Conservation (phyloP, 176 grass and related monocot species). For the Oryza longistaminata region DNA sequence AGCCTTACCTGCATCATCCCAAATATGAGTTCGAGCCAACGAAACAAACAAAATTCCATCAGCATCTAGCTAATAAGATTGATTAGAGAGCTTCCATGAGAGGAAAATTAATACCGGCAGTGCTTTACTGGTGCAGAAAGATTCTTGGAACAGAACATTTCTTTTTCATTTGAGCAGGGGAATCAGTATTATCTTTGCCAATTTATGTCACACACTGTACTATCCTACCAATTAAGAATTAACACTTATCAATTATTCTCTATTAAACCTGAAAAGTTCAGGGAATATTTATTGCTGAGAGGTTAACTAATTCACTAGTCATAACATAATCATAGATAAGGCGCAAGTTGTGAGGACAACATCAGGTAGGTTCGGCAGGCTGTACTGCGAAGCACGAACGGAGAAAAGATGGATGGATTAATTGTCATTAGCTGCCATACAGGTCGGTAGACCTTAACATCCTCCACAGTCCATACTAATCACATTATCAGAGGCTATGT, state of each 20-base stretch:
- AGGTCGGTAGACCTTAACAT: slow-evolving; percentile 41
- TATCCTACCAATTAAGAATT: neutral
- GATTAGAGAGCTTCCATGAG: neutral
- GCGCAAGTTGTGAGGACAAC: slow-evolving; percentile 3
- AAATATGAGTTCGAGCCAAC: slow-evolving; percentile 17
- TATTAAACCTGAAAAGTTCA: neutral
- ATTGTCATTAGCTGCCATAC: slow-evolving; percentile 14
- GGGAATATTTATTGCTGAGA: neutral
- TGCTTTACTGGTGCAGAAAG: slow-evolving; percentile 1
- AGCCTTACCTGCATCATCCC: slow-evolving; percentile 34
- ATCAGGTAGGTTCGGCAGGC: slow-evolving; percentile 25
- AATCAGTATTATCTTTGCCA: neutral
- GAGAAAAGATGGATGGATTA: neutral
- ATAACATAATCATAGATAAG: neutral
- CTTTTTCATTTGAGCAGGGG: neutral
- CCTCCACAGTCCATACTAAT: neutral
- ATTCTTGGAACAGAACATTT: neutral
- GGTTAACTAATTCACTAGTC: neutral
- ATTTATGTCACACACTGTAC: neutral
- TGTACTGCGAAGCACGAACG: neutral
- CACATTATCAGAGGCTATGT: slow-evolving; percentile 7
- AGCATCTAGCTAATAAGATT: neutral
- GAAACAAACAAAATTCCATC: slow-evolving; percentile 17
- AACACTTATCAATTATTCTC: neutral
- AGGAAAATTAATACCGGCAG: slow-evolving; percentile 15